phyloP scores from a whole-genome alignment of 768 basidiomycete species.

The Boletus barrowsii region DNA sequence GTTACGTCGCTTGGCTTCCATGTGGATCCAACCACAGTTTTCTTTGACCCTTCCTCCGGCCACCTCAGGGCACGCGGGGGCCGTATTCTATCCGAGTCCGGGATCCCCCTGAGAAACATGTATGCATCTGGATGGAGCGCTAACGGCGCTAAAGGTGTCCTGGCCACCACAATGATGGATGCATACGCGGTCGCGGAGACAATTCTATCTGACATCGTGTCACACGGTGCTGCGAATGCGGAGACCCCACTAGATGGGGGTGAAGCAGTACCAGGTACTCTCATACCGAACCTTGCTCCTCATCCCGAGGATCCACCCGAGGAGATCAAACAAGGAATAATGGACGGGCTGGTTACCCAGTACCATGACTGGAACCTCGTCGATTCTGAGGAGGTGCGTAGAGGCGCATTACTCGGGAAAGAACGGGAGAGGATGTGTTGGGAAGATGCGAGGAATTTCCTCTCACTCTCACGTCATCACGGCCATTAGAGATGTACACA shows the following conservation, averaged over 20 bases:
- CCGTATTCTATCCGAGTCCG: constrained; percentile 43
- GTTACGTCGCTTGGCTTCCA: constrained; percentile 88
- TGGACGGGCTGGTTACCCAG: constrained; percentile 46
- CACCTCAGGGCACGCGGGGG: constrained; percentile 56
- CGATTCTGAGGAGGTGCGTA: constrained; percentile 65
- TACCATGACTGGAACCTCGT: constrained; percentile 77
- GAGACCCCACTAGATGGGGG: constrained; percentile 3
- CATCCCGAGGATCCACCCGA: constrained; percentile 45
- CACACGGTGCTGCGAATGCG: constrained; percentile 4
- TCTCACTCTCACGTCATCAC: constrained; percentile 13
- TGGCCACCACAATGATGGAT: constrained; percentile 91
- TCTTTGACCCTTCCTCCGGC: constrained; percentile 53
- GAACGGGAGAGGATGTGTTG: constrained; percentile 77
- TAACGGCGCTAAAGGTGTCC: constrained; percentile 85
- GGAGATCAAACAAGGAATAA: constrained; percentile 43
- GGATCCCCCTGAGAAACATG: constrained; percentile 50
- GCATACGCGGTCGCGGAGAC: constrained; percentile 77
- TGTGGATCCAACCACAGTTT: constrained; percentile 57
- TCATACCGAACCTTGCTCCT: constrained; percentile 37
- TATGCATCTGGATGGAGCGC: constrained; percentile 96
- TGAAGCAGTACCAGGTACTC: neutral
- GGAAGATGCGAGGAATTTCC: constrained; percentile 47
- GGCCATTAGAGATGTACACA: constrained; percentile 5
- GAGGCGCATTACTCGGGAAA: constrained; percentile 57
- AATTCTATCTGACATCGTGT: constrained; percentile 58